Base-by-base conservation (phyloP, 345 rosid species). In the Murraya paniculata region DNA sequence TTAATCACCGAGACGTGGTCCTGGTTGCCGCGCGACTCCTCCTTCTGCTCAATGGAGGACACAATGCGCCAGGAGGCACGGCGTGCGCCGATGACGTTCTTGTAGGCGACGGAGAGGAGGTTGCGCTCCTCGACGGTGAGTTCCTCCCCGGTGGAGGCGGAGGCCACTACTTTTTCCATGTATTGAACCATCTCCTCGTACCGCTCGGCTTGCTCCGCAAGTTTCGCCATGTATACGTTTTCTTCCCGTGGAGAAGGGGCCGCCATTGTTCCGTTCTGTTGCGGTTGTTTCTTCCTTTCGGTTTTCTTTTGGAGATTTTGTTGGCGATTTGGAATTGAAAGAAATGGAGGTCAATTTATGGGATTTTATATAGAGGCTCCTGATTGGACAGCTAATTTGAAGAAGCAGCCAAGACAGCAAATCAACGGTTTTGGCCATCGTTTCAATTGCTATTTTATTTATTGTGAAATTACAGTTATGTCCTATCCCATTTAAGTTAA, bases 71-170 rank as follows among this genome's bases (percentile, higher is more conserved):
- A 82, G 21, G 85, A 76, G 39, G 85, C 85, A 7, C 82, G 80
- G 66, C 82, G 85, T 14, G 85, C 82, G 35, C 85, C 85, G 77
- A 82, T 82, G 18, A 82, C 85, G 80, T 82, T 82, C 85, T 79
- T 82, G 75, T 82, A 82, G 67, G 85, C 85, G 53, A 79, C 85
- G 72, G 85, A 82, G 57, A 82, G 85, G 27, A 82, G 85, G 68
- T 82, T 82, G 39, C 85, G 85, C 82, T 82, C 85, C 72, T 82
- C 85, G 50, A 79, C 80, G 71, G 82, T 65, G 27, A 82, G 85
- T 30, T 82, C 85, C 6, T 72, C 78, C 6, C 75, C 65, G 27
- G 80, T 24, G 64, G 73, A 27, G 36, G 33, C 64, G 56, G 78
- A 72, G 10, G 28, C 78, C 71, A 80, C 79, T 35, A 82, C 82